Base-by-base conservation (phyloP, 2,329 filamentous ascomycete species). In the Calcarisporium arbuscula region DNA sequence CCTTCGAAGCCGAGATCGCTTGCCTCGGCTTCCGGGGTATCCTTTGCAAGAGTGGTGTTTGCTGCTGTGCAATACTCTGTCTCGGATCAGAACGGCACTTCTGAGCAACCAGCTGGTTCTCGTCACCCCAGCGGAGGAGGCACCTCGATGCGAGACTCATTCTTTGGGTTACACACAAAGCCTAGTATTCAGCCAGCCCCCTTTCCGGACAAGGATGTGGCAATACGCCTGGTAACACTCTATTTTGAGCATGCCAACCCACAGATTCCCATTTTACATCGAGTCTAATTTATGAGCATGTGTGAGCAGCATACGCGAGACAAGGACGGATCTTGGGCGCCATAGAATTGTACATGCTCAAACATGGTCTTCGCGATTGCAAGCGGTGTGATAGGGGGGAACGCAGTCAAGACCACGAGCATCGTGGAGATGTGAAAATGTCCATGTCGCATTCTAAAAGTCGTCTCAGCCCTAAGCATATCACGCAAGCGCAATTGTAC, bases 291-390 rank as follows among this genome's bases (percentile, higher is more conserved):
- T 52, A 87, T 88, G 80, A 74, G 82, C 29, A 78, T 94, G 62
- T 85, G 95, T 54, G 82, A 94, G 35, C 75, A 77, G 85, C 87
- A 0, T 95, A 95, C 57, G 70, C 75, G 5, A 73, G 76, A 1
- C 76, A 82, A 15, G 71, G 76, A 30, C 74, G 77, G 39, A 71
- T 75, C 34, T 73, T 83, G 18, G 84, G 82, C 3, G 76, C 87
- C 5, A 74, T 83, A 35, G 88, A 95, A 58, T 70, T 92, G n/a
- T 96, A 95, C 61, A 77, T 94, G 64, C 70, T 96, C 43, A 95
- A n/a, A 95, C 59, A 95, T 96, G 61, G 89, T 96, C 17, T 96
- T 94, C 62, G 90, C 90, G 11, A 95, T 96, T 49, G 92, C 92
- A 6, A 84, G 85, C 14, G 90, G 88, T 14, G 94, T 95, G 48